Conservation (phyloP, 768 basidiomycete genomes). For the Russula emetica region DNA sequence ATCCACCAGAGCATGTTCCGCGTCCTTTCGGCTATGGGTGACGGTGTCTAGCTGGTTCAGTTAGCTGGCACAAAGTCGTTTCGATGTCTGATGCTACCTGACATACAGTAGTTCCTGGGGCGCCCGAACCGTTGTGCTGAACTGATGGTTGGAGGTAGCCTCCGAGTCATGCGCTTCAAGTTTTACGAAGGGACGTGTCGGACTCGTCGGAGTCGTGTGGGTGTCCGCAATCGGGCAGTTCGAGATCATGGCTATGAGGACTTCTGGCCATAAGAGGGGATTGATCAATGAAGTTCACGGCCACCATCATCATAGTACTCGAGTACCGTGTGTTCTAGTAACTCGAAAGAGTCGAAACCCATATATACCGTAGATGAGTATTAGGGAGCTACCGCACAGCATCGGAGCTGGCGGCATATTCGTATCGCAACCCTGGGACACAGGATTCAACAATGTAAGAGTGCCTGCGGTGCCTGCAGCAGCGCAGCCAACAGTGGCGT, state of each 20-base stretch:
- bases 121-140: neutral
- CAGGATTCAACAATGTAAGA: too few relatives aligned
- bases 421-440: too few relatives aligned
- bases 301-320: neutral
- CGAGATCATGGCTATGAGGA: neutral
- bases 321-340: constrained; percentile 1
- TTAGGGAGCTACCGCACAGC: too few relatives aligned
- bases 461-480: too few relatives aligned
- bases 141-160: neutral
- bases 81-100: neutral
- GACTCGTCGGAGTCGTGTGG: neutral
- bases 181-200: neutral
- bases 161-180: constrained; percentile 1
- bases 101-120: neutral
- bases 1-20: constrained; percentile 14
- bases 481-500: too few relatives aligned
- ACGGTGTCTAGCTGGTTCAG: neutral
- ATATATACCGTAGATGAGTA: neutral
- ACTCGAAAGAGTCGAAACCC: neutral
- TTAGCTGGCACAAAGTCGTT: neutral
- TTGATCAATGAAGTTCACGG: neutral
- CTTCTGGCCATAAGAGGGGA: neutral
- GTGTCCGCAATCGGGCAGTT: neutral
- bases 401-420: too few relatives aligned
- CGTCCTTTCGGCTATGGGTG: constrained; percentile 17